Conservation (phyloP, 768 basidiomycete genomes). For the Hygrocybe punicea region DNA sequence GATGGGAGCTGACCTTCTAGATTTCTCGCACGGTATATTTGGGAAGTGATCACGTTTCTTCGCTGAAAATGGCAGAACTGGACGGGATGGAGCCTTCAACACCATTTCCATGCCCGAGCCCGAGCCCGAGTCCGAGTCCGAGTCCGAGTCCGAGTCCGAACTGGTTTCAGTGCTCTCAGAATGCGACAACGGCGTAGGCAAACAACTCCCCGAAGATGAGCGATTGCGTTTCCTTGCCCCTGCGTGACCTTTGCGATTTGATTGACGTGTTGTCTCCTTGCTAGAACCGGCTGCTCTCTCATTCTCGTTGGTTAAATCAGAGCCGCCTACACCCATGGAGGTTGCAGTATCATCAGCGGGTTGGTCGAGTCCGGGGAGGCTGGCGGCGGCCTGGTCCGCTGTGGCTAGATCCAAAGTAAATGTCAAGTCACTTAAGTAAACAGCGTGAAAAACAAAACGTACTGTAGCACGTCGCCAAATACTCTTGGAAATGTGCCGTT, state of each 20-base stretch:
- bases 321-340: too few relatives aligned
- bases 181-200: neutral
- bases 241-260: neutral
- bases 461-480: constrained; percentile 8
- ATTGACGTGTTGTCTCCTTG: neutral
- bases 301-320: neutral
- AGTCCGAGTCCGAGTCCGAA: neutral
- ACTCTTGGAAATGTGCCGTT: neutral
- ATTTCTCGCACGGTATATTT: too few relatives aligned
- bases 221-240: neutral
- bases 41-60: neutral
- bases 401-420: neutral
- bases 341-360: neutral
- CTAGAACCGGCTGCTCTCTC: neutral
- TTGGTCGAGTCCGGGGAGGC: neutral
- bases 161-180: neutral
- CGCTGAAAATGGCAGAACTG: neutral
- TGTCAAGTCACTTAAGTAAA: neutral
- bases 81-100: neutral
- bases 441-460: neutral
- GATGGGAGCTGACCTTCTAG: too few relatives aligned
- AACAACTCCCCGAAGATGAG: neutral
- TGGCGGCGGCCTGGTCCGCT: neutral
- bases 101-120: neutral
- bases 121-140: neutral